Conservation (phyloP, 2,329 filamentous ascomycete genomes). For the Monilinia vaccinii-corymbosi region DNA sequence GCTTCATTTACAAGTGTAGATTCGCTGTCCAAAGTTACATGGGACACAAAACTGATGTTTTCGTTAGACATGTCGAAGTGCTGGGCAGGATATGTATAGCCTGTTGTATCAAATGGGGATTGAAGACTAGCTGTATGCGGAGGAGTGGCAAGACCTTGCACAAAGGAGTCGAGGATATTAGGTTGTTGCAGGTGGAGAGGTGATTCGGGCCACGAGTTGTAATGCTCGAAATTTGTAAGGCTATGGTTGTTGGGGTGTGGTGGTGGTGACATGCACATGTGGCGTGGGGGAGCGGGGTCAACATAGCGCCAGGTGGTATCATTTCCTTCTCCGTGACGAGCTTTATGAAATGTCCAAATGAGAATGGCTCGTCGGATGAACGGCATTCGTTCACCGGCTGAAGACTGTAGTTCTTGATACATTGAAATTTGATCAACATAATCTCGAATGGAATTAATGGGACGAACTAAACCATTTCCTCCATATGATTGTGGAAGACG, state of each 20-base stretch:
- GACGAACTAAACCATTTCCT: conserved; percentile 31
- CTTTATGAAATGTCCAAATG: conserved; percentile 53
- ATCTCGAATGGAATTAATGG: conserved; percentile 38
- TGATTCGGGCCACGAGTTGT: conserved; percentile 39
- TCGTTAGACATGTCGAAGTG: conserved; percentile 18
- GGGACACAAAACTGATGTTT: conserved; percentile 33
- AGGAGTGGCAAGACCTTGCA: conserved; percentile 46
- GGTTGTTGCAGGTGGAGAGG: conserved; percentile 19
- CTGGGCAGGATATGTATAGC: conserved; percentile 13
- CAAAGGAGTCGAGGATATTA: conserved; percentile 41
- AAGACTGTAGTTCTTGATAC: conserved; percentile 58
- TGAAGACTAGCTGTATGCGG: conserved; percentile 45
- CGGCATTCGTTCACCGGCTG: conserved; percentile 35
- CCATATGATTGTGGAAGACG: conserved; percentile 33
- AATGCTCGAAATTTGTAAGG: conserved; percentile 47
- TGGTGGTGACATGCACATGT: conserved; percentile 26
- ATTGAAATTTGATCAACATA: conserved; percentile 53
- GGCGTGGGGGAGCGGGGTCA: conserved; percentile 18
- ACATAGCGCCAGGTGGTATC: conserved; percentile 54
- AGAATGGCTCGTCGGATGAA: conserved; percentile 53
- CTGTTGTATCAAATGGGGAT: conserved; percentile 17
- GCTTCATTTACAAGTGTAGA: conserved; percentile 1
- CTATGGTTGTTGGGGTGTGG: conserved; percentile 27
- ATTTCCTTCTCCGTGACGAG: conserved; percentile 40
- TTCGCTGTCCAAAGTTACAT: conserved; percentile 26